These are phyloP conservation scores for Thalassiosira hispida DNA, from an alignment of 352 stramenopile genomes.

Conservation along the genomic window DNA sequence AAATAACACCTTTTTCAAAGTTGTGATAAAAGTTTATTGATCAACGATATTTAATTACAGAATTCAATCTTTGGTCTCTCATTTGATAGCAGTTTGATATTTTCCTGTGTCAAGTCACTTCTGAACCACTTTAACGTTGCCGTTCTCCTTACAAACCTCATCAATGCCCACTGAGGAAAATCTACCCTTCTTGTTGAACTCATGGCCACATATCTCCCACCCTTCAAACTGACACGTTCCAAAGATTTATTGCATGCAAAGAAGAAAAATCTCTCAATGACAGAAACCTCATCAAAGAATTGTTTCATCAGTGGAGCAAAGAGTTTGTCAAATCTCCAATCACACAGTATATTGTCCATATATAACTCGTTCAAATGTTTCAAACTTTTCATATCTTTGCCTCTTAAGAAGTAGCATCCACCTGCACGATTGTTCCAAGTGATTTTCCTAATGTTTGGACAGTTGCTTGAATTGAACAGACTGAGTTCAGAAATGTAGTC, in stretches of 20 bases:
- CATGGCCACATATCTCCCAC: constrained; percentile 10
- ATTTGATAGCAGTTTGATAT: constrained; percentile 22
- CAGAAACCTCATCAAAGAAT: constrained; percentile 28
- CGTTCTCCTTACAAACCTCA: constrained; percentile 31
- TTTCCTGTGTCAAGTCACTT: constrained; percentile 27
- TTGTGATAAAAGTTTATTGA: constrained; percentile 74
- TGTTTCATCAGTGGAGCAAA: constrained; percentile 28
- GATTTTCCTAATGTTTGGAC: constrained; percentile 26
- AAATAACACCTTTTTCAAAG: constrained; percentile 9
- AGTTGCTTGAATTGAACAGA: constrained; percentile 30
- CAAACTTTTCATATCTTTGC: constrained; percentile 29
- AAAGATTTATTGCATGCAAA: constrained; percentile 30
- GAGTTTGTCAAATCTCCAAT: constrained; percentile 36
- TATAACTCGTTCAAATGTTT: constrained; percentile 21
- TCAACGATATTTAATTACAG: neutral
- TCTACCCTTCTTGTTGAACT: neutral
- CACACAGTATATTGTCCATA: constrained; percentile 18
- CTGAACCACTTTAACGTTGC: constrained; percentile 27
- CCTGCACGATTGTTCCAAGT: constrained; percentile 29
- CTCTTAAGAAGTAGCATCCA: constrained; percentile 28
- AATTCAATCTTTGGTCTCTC: constrained; percentile 33
- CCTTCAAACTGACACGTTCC: constrained; percentile 17
- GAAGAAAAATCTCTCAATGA: constrained; percentile 34
- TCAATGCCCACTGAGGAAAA: constrained; percentile 29
- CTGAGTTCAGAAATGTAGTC: constrained; percentile 27